phyloP scores from a whole-genome alignment of 768 basidiomycete species.

The Paxillus rubicundulus region DNA sequence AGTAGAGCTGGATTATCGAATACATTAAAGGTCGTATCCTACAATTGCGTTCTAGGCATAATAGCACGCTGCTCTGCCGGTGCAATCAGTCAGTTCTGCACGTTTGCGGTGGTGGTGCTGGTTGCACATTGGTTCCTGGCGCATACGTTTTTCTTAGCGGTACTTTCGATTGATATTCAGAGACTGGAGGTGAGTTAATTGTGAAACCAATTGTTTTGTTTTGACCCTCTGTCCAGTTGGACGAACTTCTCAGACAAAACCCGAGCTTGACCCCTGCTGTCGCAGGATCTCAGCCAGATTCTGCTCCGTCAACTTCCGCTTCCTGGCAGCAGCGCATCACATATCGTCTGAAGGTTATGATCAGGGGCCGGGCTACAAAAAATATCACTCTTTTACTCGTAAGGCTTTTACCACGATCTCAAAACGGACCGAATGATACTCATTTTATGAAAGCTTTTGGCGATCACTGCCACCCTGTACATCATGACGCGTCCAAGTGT shows the following conservation, averaged over 20 bases:
- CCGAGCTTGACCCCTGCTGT: constrained; percentile 50
- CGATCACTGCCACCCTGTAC: constrained; percentile 73
- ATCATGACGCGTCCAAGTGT: constrained; percentile 60
- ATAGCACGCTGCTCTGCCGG: constrained; percentile 74
- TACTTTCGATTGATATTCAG: constrained; percentile 94
- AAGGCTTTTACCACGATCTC: constrained; percentile 18
- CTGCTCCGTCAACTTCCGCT: constrained; percentile 15
- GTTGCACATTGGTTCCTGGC: constrained; percentile 98
- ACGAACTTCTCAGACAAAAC: constrained; percentile 81
- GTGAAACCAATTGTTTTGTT: background rate
- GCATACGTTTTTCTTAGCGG: constrained; percentile 93
- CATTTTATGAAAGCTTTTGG: constrained; percentile 55
- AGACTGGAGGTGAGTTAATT: constrained; percentile 69
- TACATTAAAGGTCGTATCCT: constrained; percentile 86
- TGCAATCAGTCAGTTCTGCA: constrained; percentile 88
- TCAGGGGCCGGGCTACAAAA: constrained; percentile 67
- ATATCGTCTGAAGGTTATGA: constrained; percentile 38
- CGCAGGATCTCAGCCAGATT: constrained; percentile 23
- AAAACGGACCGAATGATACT: background rate
- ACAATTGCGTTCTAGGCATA: constrained; percentile 75
- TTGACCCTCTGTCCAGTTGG: constrained; percentile 49
- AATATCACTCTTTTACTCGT: constrained; percentile 82
- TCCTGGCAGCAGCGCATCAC: constrained; percentile 34
- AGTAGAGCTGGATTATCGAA: constrained; percentile 87
- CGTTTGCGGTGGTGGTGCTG: constrained; percentile 90